Evolutionary conservation across 2,329 filamentous ascomycete genomes (phyloP).

Genomic region (Fusarium armeniacum): DNA sequence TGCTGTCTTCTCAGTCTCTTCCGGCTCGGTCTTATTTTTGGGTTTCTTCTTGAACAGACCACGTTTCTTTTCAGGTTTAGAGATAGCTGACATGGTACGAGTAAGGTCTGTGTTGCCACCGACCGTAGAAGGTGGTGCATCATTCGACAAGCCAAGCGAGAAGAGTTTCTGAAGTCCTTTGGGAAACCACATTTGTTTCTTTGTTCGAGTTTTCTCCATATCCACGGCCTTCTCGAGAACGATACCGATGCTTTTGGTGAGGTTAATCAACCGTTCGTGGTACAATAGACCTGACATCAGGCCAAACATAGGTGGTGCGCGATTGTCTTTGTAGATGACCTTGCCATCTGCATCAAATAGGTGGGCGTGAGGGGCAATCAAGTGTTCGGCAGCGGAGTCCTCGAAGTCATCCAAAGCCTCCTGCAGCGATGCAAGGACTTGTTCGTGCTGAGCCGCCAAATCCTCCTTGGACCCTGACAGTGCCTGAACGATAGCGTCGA

Average conservation of each 20-base stretch:
- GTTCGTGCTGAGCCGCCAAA: not conserved
- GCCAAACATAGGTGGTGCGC: slow-evolving; percentile 19
- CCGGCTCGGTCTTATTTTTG: not conserved
- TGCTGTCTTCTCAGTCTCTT: not conserved
- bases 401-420: slow-evolving; percentile 22
- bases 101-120: slow-evolving; percentile 4
- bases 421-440: not conserved
- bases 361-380: slow-evolving; percentile 18
- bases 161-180: slow-evolving; percentile 21
- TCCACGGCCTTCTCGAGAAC: slow-evolving; percentile 15
- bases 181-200: slow-evolving; percentile 14
- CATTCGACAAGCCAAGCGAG: slow-evolving; percentile 9
- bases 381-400: slow-evolving; percentile 13
- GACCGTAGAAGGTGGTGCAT: slow-evolving; percentile 25
- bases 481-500: slow-evolving; percentile 2
- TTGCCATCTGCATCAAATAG: slow-evolving; percentile 20
- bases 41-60: slow-evolving; percentile 18
- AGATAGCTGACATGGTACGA: slow-evolving; percentile 12
- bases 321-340: slow-evolving; percentile 3
- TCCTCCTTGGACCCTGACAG: not conserved
- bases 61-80: slow-evolving; percentile 17
- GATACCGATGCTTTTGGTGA: slow-evolving; percentile 1
- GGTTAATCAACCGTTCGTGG: slow-evolving; percentile 21
- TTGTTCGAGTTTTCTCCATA: slow-evolving; percentile 13
- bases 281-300: slow-evolving; percentile 25